Conservation (phyloP, 192 early-diverging fungal species). For the Linnemannia elongata region DNA sequence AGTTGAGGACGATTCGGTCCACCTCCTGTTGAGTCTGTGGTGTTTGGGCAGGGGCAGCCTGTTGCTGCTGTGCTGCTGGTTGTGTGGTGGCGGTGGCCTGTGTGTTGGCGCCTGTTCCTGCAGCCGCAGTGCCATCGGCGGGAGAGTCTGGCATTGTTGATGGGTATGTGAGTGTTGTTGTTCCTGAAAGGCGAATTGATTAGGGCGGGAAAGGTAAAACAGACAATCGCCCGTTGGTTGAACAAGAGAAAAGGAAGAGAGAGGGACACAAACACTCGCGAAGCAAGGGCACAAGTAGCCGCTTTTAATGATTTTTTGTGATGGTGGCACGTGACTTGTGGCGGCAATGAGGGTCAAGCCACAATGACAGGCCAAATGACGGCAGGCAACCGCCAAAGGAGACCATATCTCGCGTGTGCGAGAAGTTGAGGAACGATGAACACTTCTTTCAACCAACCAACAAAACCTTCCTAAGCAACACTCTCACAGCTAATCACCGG, state of each 20-base stretch:
- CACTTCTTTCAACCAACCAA: too few species aligned
- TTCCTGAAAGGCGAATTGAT: neutral
- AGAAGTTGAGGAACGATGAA: too few species aligned
- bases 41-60: slow-evolving; percentile 18
- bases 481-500: too few species aligned
- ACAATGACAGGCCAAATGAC: too few species aligned
- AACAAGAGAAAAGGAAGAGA: neutral
- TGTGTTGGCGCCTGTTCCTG: slow-evolving; percentile 14
- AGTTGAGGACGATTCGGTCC: slow-evolving; percentile 75
- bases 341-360: too few species aligned
- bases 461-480: too few species aligned
- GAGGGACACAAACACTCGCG: neutral
- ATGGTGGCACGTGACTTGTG: too few species aligned
- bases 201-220: slow-evolving; percentile 6
- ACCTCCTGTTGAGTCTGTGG: slow-evolving; percentile 59
- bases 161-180: neutral
- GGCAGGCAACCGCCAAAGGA: too few species aligned
- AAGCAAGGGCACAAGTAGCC: too few species aligned
- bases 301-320: too few species aligned
- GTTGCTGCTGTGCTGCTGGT: slow-evolving; percentile 17
- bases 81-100: slow-evolving; percentile 11
- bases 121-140: slow-evolving; percentile 21
- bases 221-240: neutral
- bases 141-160: slow-evolving; percentile 38
- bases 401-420: too few species aligned